These are phyloP conservation scores for Nymphaea colorata DNA, from an alignment of 164 flowering plant species.

Conservation along the genomic window DNA sequence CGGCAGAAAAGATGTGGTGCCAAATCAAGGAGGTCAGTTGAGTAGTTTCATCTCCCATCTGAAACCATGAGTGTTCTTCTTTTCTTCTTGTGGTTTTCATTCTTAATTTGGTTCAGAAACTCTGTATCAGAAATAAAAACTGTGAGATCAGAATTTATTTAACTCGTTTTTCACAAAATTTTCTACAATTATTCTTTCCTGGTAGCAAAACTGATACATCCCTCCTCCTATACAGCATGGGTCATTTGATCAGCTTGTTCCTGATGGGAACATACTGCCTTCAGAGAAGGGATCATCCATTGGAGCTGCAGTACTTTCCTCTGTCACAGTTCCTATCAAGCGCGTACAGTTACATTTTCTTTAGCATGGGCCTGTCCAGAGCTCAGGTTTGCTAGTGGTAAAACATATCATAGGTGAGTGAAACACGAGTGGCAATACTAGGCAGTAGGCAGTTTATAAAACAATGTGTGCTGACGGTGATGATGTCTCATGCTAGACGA, in stretches of 20 bases:
- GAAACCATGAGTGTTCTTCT: background rate
- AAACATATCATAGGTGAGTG: conserved; percentile 55
- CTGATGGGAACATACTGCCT: conserved; percentile 22
- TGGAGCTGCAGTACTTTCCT: conserved; percentile 88
- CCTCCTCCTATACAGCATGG: conserved; percentile 42
- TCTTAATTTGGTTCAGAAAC: background rate
- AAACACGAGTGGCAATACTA: background rate
- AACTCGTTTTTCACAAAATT: background rate
- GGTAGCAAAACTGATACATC: conserved; percentile 2
- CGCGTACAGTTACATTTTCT: conserved; percentile 63
- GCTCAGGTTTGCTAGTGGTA: conserved; percentile 54
- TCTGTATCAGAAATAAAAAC: too few species aligned
- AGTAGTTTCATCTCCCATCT: background rate
- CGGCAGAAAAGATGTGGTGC: conserved; percentile 86
- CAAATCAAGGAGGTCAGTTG: conserved; percentile 61
- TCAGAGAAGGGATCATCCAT: conserved; percentile 69
- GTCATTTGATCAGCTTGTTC: conserved; percentile 48
- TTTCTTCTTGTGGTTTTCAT: background rate
- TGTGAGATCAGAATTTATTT: background rate
- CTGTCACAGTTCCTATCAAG: conserved; percentile 35
- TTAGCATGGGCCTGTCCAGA: conserved; percentile 87
- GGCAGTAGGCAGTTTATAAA: too few species aligned
- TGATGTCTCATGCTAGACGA: conserved; percentile 39
- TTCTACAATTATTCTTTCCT: background rate
- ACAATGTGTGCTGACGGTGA: conserved; percentile 4